Base-by-base conservation (phyloP, 148 eudicot species). In the Rhododendron vialii region DNA sequence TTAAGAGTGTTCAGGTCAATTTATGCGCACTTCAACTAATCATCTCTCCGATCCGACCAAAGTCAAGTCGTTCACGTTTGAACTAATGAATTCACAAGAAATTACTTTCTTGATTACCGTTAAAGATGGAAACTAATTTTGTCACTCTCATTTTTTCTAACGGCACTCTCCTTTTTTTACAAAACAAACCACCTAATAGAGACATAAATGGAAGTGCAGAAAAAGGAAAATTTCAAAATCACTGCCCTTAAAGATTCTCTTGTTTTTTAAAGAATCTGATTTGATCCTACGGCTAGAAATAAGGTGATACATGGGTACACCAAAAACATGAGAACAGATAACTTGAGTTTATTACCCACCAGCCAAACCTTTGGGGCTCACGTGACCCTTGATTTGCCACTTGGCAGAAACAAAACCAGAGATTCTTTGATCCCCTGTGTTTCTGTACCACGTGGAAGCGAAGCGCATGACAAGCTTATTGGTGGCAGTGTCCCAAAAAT, bases 1-100 rank as follows among this genome's bases (percentile, higher is more conserved):
- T 0, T 18, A 53, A 0, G 0, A 0, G 12, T 53, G 1, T 53
- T 6, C 0, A 0, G 5, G 0, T 15, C 1, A 53, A 0, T 13
- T 53, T 53, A 53, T 53, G 17, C 1, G 57, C 18, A 53, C 3
- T 0, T 53, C 20, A 17, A 0, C 20, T 53, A 17, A 55, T 55
- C 0, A 5, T 18, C 6, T 55, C 0, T 0, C 0, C 13, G 0
- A 55, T 55, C 22, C 0, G 3, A 17, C 22, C 5, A 55, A 17
- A 17, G 22, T 55, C 1, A 17, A 1, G 20, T 55, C 24, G 0
- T 17, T 55, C 7, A 4, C 24, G 1, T 17, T 0, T 3, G 22
- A 7, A 53, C 61, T 18, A 53, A 5, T 53, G 4, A 13, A 53
- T 53, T 53, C 15, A 15, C 5, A 3, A 50, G 0, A 50, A 12